phyloP scores from a whole-genome alignment of 495 filamentous ascomycete species.

The Parathielavia hyrcaniae region DNA sequence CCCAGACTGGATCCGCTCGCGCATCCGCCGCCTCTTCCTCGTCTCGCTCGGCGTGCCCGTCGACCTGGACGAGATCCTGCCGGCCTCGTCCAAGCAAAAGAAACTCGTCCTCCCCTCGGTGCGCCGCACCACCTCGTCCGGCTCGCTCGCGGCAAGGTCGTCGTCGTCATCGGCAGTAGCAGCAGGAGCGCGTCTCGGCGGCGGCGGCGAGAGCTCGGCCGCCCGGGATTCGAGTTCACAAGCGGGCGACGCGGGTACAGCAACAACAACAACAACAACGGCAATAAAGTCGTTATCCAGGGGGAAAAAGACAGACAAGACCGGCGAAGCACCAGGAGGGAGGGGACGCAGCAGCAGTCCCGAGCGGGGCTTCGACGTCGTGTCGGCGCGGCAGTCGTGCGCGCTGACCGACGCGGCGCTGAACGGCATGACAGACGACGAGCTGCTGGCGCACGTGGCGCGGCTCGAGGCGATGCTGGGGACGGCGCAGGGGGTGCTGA shows the following conservation, averaged over 20 bases:
- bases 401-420: constrained; percentile 78
- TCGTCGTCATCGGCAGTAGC: no score
- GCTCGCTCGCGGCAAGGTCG: constrained; percentile 35
- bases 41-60: constrained; percentile 94
- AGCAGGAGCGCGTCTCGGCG: constrained; percentile 43
- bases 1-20: constrained; percentile 95
- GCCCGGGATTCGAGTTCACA: neutral
- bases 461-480: constrained; percentile 61
- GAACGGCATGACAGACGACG: constrained; percentile 62
- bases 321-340: neutral
- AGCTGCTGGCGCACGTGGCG: constrained; percentile 67
- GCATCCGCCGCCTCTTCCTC: constrained; percentile 91
- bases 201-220: constrained; percentile 37
- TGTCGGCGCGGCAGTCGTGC: constrained; percentile 69
- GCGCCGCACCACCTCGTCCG: constrained; percentile 51
- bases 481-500: constrained; percentile 67
- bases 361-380: constrained; percentile 72
- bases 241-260: neutral
- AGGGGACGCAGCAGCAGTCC: constrained; percentile 52
- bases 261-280: no score
- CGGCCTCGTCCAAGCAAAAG: constrained; percentile 86
- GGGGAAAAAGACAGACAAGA: neutral
- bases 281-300: no score
- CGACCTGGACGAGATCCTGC: constrained; percentile 94
- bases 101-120: constrained; percentile 90